A percentile compares a stretch with the other conserved stretches of the same genome.
Conservation (phyloP, 2,329 filamentous ascomycete genomes). For the Graphilbum fragrans region DNA sequence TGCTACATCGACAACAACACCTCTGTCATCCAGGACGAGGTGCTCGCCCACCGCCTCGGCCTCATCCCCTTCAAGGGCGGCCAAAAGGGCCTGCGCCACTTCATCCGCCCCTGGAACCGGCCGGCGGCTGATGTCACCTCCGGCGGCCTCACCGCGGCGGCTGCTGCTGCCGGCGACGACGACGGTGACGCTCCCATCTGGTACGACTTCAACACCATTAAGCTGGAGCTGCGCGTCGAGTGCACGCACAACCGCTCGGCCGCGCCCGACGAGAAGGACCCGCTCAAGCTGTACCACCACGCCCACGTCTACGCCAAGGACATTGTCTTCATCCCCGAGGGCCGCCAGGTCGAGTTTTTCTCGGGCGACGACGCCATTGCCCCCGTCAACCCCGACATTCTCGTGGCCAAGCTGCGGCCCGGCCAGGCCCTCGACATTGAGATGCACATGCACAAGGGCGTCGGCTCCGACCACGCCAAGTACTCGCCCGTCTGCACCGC, state of each 20-base stretch:
- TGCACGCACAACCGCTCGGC: constrained; percentile 73
- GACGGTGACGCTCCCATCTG: constrained; percentile 29
- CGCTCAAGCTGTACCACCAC: constrained; percentile 72
- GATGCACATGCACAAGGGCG: constrained; percentile 90
- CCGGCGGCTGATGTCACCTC: constrained; percentile 46
- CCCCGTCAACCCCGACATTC: constrained; percentile 80
- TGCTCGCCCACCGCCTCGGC: constrained; percentile 79
- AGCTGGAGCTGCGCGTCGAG: constrained; percentile 62
- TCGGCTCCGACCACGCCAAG: constrained; percentile 90
- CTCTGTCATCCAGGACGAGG: constrained; percentile 95
- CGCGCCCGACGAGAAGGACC: constrained; percentile 62
- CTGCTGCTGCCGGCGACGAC: constrained; percentile 33
- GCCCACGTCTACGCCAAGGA: constrained; percentile 72
- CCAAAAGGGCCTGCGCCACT: constrained; percentile 61
- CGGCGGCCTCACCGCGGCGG: constrained; percentile 19
- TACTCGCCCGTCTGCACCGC: constrained; percentile 95
- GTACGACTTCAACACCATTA: constrained; percentile 78
- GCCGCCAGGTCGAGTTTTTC: constrained; percentile 60
- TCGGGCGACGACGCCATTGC: constrained; percentile 54
- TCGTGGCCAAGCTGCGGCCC: constrained; percentile 87
- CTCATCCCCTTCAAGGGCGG: constrained; percentile 80
- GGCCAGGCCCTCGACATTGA: constrained; percentile 76
- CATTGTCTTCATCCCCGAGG: constrained; percentile 64
- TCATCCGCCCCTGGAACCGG: constrained; percentile 73
- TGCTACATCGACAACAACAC: constrained; percentile 95